These are phyloP conservation scores for Syzygium jambos DNA, from an alignment of 345 rosid species.

Conservation along the genomic window DNA sequence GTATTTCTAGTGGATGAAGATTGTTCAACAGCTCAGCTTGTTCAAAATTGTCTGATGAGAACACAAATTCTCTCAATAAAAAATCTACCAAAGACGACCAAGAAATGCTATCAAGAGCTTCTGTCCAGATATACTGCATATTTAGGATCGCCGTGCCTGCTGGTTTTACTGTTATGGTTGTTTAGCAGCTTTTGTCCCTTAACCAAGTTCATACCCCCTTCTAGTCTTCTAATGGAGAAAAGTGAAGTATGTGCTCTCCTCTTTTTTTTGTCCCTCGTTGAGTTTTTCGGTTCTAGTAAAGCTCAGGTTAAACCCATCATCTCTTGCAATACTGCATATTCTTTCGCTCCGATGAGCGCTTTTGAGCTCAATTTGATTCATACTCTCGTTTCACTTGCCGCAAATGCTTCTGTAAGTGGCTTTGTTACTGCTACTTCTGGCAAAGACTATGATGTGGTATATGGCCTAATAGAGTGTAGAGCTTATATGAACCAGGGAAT, in stretches of 20 bases:
- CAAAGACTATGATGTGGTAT: neutral
- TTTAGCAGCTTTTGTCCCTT: neutral
- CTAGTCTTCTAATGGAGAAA: neutral
- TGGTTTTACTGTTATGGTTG: neutral
- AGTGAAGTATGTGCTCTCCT: neutral
- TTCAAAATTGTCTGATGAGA: neutral
- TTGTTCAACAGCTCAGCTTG: neutral
- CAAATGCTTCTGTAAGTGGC: conserved; percentile 15
- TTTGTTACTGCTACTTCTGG: conserved; percentile 1
- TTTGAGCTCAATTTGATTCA: conserved; percentile 8
- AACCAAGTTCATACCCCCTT: neutral
- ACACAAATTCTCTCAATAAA: neutral
- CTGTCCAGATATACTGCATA: neutral
- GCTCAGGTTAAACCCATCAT: neutral
- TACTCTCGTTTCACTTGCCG: conserved; percentile 5
- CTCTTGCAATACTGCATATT: conserved; percentile 3
- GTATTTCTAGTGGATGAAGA: neutral
- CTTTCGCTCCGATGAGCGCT: conserved; percentile 12
- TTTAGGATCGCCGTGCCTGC: neutral
- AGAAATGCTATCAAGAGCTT: neutral
- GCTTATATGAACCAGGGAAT: conserved; percentile 4
- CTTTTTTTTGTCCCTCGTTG: neutral
- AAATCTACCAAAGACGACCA: neutral
- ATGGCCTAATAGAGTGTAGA: conserved; percentile 17
- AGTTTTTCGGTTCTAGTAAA: neutral